A percentile compares a stretch with the other conserved stretches of the same genome.
These are phyloP conservation scores for Priceomyces carsonii DNA, from an alignment of 805 yeast genomes.

Conservation along the genomic window DNA sequence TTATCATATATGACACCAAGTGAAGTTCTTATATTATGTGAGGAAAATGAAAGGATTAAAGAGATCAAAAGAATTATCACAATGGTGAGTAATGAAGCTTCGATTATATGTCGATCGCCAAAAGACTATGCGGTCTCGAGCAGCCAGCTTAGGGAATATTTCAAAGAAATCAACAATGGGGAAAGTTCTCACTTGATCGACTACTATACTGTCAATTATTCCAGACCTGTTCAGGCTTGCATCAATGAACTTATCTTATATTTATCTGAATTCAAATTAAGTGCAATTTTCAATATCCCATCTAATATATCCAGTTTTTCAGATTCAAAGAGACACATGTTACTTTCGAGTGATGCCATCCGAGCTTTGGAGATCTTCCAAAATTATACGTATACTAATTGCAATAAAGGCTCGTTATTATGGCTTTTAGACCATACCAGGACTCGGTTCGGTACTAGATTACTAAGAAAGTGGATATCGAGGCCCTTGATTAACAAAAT, in stretches of 20 bases:
- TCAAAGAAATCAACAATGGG: slow-evolving; percentile 22
- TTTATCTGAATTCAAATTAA: slow-evolving; percentile 63
- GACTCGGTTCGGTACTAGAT: slow-evolving; percentile 73
- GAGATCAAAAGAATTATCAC: slow-evolving; percentile 24
- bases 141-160: slow-evolving; percentile 22
- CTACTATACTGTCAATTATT: slow-evolving; percentile 22
- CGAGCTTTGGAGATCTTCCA: slow-evolving; percentile 73
- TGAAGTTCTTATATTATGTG: slow-evolving; percentile 56
- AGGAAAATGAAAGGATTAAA: slow-evolving; percentile 21
- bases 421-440: slow-evolving; percentile 82
- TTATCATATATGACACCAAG: slow-evolving; percentile 72
- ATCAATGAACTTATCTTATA: slow-evolving; percentile 52
- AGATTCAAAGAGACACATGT: slow-evolving; percentile 47
- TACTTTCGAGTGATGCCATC: slow-evolving; percentile 65
- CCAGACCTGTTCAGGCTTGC: slow-evolving; percentile 29
- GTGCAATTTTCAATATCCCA: slow-evolving; percentile 52
- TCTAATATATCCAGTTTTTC: slow-evolving; percentile 56
- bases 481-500: slow-evolving; percentile 62
- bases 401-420: slow-evolving; percentile 65
- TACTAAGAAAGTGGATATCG: slow-evolving; percentile 70
- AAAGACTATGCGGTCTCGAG: slow-evolving; percentile 7
- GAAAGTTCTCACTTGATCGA: slow-evolving; percentile 19
- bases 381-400: slow-evolving; percentile 55
- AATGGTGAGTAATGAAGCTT: slow-evolving; percentile 16
- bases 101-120: slow-evolving; percentile 8